Percentiles rank a stretch among this genome's conserved stretches.
These are phyloP conservation scores for Cardamine chenopodiifolia DNA, from an alignment of 345 rosid genomes.

Conservation along the genomic window DNA sequence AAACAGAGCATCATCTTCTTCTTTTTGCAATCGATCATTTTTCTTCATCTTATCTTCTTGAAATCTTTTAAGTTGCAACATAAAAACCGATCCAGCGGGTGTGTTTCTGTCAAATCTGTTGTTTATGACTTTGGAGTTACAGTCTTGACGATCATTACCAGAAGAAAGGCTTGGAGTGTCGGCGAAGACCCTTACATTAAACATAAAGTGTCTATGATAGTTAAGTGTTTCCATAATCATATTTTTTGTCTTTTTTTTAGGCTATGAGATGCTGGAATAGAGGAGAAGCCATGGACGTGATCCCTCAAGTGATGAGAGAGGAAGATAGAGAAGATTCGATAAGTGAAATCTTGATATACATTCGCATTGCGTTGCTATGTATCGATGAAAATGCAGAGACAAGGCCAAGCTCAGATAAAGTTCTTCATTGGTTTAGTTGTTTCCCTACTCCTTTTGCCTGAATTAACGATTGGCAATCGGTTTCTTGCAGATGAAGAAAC, in stretches of 20 bases:
- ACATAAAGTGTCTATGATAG: not conserved
- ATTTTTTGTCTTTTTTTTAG: not conserved
- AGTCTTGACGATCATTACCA: too few relatives aligned
- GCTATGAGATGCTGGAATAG: slow-evolving; percentile 12
- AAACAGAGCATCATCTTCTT: too few relatives aligned
- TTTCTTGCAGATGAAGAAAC: slow-evolving; percentile 18
- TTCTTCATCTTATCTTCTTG: too few relatives aligned
- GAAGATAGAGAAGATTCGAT: slow-evolving; percentile 20
- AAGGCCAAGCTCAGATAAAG: slow-evolving; percentile 22
- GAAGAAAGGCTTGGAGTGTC: too few relatives aligned
- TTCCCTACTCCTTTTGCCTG: slow-evolving; percentile 18
- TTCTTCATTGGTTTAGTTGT: slow-evolving; percentile 35
- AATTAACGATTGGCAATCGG: not conserved
- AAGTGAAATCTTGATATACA: slow-evolving; percentile 26
- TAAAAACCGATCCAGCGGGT: too few relatives aligned
- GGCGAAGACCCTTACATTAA: not conserved
- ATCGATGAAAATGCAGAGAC: slow-evolving; percentile 18
- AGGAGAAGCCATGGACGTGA: slow-evolving; percentile 25
- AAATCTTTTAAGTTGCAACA: too few relatives aligned
- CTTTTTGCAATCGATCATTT: too few relatives aligned
- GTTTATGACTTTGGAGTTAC: too few relatives aligned
- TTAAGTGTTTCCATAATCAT: not conserved
- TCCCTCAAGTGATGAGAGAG: slow-evolving; percentile 22
- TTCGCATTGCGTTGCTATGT: slow-evolving; percentile 34
- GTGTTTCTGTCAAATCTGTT: too few relatives aligned